Base-by-base conservation (phyloP, 257 asterid genomes). In the Primulina eburnea region DNA sequence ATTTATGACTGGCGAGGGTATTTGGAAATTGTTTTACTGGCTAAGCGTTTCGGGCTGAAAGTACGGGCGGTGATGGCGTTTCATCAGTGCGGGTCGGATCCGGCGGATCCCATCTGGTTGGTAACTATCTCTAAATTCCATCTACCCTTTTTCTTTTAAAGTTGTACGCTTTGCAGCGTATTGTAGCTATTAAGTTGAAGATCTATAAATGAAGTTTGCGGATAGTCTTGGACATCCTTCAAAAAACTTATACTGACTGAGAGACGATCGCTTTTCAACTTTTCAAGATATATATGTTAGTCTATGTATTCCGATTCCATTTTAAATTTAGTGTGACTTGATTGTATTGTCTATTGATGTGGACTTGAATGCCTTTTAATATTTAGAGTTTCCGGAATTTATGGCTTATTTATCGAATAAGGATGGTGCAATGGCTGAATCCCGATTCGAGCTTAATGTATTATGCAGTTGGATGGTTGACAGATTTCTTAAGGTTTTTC, bases 51-150 rank as follows among this genome's bases (percentile, higher is more conserved):
- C 7, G 89, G 96, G 55, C 71, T 91, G 78, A 91, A 83, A 70
- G 93, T 91, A 65, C 76, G 92, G 78, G 93, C 91, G 62, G 88
- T 83, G n/a, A 69, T 91, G 89, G 92, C 92, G 50, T 91, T 91
- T 75, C 97, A 91, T 82, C 92, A 89, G 79, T 76, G 81, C 71
- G 96, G 96, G 58, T 66, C 84, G 33, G 86, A 83, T 63, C 82
- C 88, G 28, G 81, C 34, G 2, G 92, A 86, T 75, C 90, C 86
- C 14, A 80, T 75, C 79, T 83, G 96, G 96, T 90, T 82, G 70
- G 92, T 87, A 81, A 66, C 81, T 43, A 63, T 64, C 65, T 73
- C 66, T 64, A 58, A 34, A 50, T 77, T 68, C 79, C 50, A 16
- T 56, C 58, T 11, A 1, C 61, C 55, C 7, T 40, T 40, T 10